phyloP scores from a whole-genome alignment of 305 asterid genomes.

The Withania somnifera region DNA sequence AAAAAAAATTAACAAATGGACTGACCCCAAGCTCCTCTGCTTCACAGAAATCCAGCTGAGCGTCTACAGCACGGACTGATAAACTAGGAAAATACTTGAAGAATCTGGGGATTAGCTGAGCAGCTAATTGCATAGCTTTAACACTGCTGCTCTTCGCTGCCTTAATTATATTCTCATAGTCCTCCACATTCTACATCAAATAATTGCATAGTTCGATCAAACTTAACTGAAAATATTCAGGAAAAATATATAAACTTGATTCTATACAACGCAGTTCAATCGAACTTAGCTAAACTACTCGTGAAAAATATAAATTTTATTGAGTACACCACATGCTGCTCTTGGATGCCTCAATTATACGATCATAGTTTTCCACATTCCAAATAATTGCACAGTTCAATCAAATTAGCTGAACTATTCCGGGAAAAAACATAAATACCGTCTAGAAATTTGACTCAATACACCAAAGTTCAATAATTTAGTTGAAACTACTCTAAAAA shows the following conservation, averaged over 20 bases:
- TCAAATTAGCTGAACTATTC: neutral
- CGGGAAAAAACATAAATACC: neutral
- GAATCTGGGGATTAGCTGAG: constrained; percentile 87
- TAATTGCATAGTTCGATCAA: neutral
- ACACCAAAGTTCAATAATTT: neutral
- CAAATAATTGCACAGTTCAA: neutral
- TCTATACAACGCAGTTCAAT: neutral
- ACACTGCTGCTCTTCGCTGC: constrained; percentile 66
- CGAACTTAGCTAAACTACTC: neutral
- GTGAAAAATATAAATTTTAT: neutral
- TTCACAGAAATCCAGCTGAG: constrained; percentile 93
- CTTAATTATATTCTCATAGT: constrained; percentile 66
- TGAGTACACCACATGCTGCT: constrained; percentile 27
- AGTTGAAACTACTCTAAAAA: no score
- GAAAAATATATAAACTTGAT: neutral
- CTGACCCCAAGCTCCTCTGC: constrained; percentile 94
- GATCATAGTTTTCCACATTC: constrained; percentile 68
- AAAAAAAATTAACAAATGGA: neutral
- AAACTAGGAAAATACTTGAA: constrained; percentile 72
- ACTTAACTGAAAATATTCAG: neutral
- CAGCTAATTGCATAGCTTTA: constrained; percentile 88
- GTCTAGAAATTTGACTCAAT: neutral
- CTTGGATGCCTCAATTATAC: constrained; percentile 59
- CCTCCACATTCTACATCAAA: constrained; percentile 44
- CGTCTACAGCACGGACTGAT: constrained; percentile 67